Evolutionary conservation across 2,329 filamentous ascomycete genomes (phyloP), one percentile per base, ranked within the genome.

Genomic region (Venturia effusa): DNA sequence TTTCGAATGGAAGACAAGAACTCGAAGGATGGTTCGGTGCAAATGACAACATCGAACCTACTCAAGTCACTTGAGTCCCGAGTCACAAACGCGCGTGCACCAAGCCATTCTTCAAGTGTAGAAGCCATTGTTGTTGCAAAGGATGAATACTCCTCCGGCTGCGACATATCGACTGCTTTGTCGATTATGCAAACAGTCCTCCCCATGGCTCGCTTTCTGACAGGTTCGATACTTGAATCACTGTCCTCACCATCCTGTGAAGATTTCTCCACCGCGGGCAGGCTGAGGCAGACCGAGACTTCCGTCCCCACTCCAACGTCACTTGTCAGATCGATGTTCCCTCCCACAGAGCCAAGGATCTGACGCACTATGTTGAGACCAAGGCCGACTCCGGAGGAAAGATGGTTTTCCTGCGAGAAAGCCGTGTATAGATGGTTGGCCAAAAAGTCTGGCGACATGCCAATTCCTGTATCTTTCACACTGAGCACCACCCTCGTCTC

Each of bases 351-450:
- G 39, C 73, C 71, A 6, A 76, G 71, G 59, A 76, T 73, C 63
- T 74, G 73, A 63, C 74, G 73, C 43, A 75, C 74, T 39, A 76
- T 75, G 37, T 70, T 73, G n/a, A 76, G 68, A 24, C 74, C 74
- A 2, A 76, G 68, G 13, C 74, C 74, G 15, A 74, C 75, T 15
- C 74, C 74, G 37, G 74, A 72, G n/a, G 70, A 72, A 5, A 75
- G 65, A 30, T 73, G 70, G 22, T 76, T 73, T 57, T 76, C 74
- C 64, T 76, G 74, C 1, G 74, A 72, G 60, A 76, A 76, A 1
- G 74, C 75, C 43, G 73, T 72, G 65, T 73, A 76, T 0, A 76
- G 67, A 54, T 72, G 69, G 43, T 71, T 70, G 64, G 73, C 70
- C 48, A 76, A 68, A 61, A 75, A 76, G 41, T 76, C 72, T 45